These are phyloP conservation scores for Canna indica DNA, from an alignment of 176 grass and related monocot species.

Conservation along the genomic window DNA sequence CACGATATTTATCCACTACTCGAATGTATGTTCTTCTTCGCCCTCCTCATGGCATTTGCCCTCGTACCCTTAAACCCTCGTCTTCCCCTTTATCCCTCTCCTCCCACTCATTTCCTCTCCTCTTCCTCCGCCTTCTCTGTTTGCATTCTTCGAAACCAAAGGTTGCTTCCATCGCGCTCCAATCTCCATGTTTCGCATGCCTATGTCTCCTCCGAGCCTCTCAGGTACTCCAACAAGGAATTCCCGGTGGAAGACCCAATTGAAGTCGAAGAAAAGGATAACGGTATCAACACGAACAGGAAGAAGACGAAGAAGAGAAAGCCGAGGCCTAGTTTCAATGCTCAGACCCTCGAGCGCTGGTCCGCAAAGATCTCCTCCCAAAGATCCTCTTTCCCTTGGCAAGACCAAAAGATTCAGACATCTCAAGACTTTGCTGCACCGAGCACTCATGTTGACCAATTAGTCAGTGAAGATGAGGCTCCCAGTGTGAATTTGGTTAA, in stretches of 20 bases:
- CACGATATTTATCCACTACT: neutral
- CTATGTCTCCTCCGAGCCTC: neutral
- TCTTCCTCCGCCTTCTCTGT: neutral
- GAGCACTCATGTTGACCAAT: constrained; percentile 2
- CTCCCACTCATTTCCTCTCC: neutral
- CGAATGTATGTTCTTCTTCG: neutral
- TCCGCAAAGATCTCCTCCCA: constrained; percentile 44
- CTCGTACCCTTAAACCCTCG: neutral
- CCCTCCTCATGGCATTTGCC: neutral
- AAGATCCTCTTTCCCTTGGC: constrained; percentile 57
- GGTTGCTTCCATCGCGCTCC: neutral
- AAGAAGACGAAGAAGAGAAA: constrained; percentile 39
- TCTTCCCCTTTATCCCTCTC: neutral
- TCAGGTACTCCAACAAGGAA: neutral
- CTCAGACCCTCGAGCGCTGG: constrained; percentile 58
- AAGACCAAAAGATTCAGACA: constrained; percentile 25
- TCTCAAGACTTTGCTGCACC: neutral
- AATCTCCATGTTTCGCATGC: neutral
- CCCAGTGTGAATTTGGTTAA: neutral
- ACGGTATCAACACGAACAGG: neutral
- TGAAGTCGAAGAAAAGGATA: neutral
- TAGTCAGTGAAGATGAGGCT: constrained; percentile 10
- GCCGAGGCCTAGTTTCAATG: constrained; percentile 53
- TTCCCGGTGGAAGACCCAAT: neutral
- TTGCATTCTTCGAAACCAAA: neutral